phyloP scores from a whole-genome alignment of 148 eudicot species.

The Silene latifolia region DNA sequence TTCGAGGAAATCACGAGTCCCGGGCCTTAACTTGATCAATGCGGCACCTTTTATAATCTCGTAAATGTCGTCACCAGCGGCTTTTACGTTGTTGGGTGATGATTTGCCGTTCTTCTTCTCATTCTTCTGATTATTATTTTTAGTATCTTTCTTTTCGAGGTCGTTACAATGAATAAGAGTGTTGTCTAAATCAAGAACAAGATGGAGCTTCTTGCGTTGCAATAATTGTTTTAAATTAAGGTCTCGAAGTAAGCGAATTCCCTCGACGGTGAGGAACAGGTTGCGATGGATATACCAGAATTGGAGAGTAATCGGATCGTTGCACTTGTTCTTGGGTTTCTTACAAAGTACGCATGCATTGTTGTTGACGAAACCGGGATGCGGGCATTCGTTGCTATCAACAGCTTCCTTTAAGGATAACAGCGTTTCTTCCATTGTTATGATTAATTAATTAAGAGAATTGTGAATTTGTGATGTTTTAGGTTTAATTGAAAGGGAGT shows the following conservation, averaged over 20 bases:
- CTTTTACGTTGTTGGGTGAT: neutral
- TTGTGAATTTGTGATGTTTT: too few species aligned
- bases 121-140: too few species aligned
- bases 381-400: neutral
- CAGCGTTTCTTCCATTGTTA: neutral
- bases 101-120: neutral
- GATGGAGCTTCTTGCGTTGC: neutral
- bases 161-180: neutral
- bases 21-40: constrained; percentile 1
- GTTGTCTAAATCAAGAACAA: neutral
- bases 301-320: neutral
- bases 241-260: neutral
- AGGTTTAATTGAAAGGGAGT: too few species aligned
- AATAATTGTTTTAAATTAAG: neutral
- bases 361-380: neutral
- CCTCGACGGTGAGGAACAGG: neutral
- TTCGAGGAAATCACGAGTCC: neutral
- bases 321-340: neutral
- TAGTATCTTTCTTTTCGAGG: neutral
- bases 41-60: neutral
- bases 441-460: too few species aligned
- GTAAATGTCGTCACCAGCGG: neutral
- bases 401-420: neutral
- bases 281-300: neutral
- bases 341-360: neutral